Conservation (phyloP, 2,329 filamentous ascomycete species). For the Botryotinia calthae region DNA sequence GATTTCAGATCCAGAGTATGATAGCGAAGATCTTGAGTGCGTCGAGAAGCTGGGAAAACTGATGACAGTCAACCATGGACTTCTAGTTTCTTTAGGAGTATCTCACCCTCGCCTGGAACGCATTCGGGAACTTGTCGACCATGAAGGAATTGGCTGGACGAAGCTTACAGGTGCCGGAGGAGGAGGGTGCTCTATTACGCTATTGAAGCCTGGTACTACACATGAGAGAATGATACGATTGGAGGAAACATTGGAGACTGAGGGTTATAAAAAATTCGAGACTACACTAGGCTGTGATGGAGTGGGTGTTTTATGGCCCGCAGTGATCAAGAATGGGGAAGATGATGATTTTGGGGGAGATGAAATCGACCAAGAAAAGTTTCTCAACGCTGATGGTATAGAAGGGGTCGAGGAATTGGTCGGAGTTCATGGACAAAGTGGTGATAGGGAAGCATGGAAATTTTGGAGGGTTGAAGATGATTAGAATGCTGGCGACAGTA, state of each 20-base stretch:
- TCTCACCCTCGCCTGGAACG: conserved; percentile 92
- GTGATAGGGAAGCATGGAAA: conserved; percentile 78
- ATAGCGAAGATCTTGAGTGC: conserved; percentile 59
- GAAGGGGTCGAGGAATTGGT: conserved; percentile 86
- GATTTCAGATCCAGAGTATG: conserved; percentile 62
- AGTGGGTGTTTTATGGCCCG: conserved; percentile 91
- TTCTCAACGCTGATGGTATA: conserved; percentile 78
- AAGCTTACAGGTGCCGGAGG: conserved; percentile 96
- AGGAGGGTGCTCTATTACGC: conserved; percentile 90
- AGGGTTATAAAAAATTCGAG: conserved; percentile 81
- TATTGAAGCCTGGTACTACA: conserved; percentile 68
- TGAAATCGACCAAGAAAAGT: conserved; percentile 88
- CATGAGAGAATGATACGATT: conserved; percentile 58
- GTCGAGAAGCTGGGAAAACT: conserved; percentile 79
- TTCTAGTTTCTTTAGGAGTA: conserved; percentile 86
- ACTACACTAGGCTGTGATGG: conserved; percentile 91
- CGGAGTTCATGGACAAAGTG: conserved; percentile 67
- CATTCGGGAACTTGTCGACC: conserved; percentile 85
- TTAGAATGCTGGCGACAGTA: conserved; percentile 32
- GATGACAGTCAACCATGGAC: conserved; percentile 89
- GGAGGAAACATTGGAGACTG: conserved; percentile 61
- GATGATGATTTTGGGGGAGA: conserved; percentile 77
- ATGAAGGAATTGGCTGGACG: conserved; percentile 89
- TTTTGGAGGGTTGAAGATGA: conserved; percentile 68
- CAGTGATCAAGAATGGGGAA: conserved; percentile 81